Percentiles rank a stretch among this genome's conserved stretches.
Conservation (phyloP, 208 protist genomes). For the Wallacemonas sp. region DNA sequence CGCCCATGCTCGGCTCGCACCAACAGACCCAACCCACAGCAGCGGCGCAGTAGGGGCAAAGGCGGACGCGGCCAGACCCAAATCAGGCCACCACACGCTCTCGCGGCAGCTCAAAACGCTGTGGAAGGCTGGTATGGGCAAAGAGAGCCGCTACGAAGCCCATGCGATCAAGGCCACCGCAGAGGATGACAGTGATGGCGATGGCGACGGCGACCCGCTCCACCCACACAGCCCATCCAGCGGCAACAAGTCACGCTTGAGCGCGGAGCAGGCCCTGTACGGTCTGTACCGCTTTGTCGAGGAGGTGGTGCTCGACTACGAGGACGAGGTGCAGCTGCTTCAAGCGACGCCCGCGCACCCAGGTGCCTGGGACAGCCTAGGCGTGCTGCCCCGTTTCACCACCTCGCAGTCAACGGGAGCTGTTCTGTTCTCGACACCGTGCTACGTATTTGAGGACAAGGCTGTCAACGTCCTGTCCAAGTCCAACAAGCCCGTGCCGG, state of each 20-base stretch:
- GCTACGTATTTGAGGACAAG: conserved; percentile 37
- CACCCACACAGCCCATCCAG: neutral
- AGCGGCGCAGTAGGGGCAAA: neutral
- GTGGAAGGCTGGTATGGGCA: conserved; percentile 16
- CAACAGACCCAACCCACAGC: neutral
- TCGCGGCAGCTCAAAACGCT: conserved; percentile 4
- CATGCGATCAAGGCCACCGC: conserved; percentile 3
- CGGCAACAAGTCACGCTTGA: neutral
- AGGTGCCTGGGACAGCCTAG: conserved; percentile 21
- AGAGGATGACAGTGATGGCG: neutral
- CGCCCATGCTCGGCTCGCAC: conserved; percentile 26
- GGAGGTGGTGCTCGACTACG: conserved; percentile 62
- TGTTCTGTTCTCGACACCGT: conserved; percentile 34
- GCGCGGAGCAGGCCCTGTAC: conserved; percentile 22
- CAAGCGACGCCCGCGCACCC: neutral
- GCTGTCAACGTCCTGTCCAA: neutral
- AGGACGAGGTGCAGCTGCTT: conserved; percentile 38
- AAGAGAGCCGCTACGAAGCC: conserved; percentile 12
- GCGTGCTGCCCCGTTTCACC: conserved; percentile 22
- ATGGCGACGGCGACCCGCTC: conserved; percentile 5
- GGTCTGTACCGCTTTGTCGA: conserved; percentile 61
- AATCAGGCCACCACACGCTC: conserved; percentile 1
- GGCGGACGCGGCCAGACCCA: conserved; percentile 5
- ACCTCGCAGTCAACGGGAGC: conserved; percentile 22
- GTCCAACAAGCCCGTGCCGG: neutral